A percentile compares a stretch with the other conserved stretches of the same genome.
Conservation (phyloP, 2,329 filamentous ascomycete species). For the Geosmithia putterillii region DNA sequence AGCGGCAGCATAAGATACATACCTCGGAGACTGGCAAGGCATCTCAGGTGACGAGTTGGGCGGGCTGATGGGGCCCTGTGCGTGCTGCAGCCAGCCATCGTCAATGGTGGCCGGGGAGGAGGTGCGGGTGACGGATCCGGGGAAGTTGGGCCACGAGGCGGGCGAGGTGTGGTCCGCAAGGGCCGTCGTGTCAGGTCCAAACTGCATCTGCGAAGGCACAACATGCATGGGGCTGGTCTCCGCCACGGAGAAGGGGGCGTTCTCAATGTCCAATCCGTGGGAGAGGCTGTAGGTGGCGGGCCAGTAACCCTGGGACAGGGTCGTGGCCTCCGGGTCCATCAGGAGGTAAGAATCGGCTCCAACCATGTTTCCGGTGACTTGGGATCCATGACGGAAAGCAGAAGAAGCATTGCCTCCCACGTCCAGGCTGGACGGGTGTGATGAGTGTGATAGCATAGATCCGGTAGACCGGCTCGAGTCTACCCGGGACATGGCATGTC, state of each 20-base stretch:
- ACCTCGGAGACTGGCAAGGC: slow-evolving; percentile 39
- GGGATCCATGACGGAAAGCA: slow-evolving; percentile 26
- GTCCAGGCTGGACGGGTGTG: slow-evolving; percentile 38
- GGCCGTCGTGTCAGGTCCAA: slow-evolving; percentile 38
- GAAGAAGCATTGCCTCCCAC: slow-evolving; percentile 36
- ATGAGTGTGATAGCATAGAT: slow-evolving; percentile 36
- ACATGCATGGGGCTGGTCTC: slow-evolving; percentile 37
- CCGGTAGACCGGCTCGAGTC: slow-evolving; percentile 24
- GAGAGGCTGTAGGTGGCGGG: slow-evolving; percentile 31
- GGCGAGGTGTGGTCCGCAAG: slow-evolving; percentile 36
- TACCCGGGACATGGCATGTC: slow-evolving; percentile 25
- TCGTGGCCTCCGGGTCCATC: slow-evolving; percentile 34
- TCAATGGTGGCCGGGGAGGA: slow-evolving; percentile 37
- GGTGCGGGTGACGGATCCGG: slow-evolving; percentile 37
- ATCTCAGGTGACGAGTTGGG: slow-evolving; percentile 36
- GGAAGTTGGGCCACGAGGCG: slow-evolving; percentile 39
- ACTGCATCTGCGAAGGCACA: slow-evolving; percentile 41
- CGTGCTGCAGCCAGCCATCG: slow-evolving; percentile 30
- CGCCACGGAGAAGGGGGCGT: slow-evolving; percentile 28
- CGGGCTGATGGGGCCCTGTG: slow-evolving; percentile 6
- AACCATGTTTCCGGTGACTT: slow-evolving; percentile 23
- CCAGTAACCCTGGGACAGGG: slow-evolving; percentile 39
- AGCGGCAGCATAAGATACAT: slow-evolving; percentile 25
- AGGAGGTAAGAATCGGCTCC: slow-evolving; percentile 40
- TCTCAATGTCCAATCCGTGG: slow-evolving; percentile 26